A percentile compares a stretch with the other conserved stretches of the same genome.
Evolutionary conservation across 2,329 filamentous ascomycete genomes (phyloP).

Genomic region (Aspergillus japonicus): DNA sequence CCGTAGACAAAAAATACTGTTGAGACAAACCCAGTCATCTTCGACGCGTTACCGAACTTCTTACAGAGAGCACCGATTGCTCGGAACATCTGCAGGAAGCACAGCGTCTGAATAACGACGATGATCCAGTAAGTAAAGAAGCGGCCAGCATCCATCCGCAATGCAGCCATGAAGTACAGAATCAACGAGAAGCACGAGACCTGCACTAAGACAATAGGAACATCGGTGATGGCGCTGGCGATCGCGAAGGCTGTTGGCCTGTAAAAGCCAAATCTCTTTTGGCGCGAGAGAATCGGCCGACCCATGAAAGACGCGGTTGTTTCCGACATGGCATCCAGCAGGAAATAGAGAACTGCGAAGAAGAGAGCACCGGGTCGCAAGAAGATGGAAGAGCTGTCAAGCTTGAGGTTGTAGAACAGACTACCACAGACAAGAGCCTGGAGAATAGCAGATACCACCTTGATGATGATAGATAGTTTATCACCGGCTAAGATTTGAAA

Average conservation of each 20-base stretch:
- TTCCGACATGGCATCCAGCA: conserved; percentile 59
- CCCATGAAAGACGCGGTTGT: conserved; percentile 60
- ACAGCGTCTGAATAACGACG: conserved; percentile 51
- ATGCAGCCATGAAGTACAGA: conserved; percentile 59
- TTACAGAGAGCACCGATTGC: conserved; percentile 48
- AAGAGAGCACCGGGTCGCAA: conserved; percentile 59
- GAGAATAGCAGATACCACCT: conserved; percentile 41
- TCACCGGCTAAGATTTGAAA: conserved; percentile 55
- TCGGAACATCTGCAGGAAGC: conserved; percentile 53
- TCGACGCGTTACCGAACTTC: conserved; percentile 47
- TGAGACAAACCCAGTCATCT: conserved; percentile 45
- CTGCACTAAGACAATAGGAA: conserved; percentile 57
- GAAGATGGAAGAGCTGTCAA: conserved; percentile 55
- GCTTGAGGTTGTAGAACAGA: conserved; percentile 53
- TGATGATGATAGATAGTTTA: conserved; percentile 49
- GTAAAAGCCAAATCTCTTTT: conserved; percentile 68
- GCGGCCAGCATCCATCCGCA: conserved; percentile 55
- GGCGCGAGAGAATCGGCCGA: conserved; percentile 65
- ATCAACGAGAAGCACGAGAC: conserved; percentile 58
- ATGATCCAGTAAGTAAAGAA: conserved; percentile 61
- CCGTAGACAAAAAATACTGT: conserved; percentile 55
- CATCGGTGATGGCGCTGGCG: conserved; percentile 55
- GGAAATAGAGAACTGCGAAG: conserved; percentile 61
- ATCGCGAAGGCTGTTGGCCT: conserved; percentile 59
- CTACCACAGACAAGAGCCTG: conserved; percentile 46